Evolutionary conservation across 306 rosid genomes (phyloP).

Genomic region (Acacia crassicarpa): DNA sequence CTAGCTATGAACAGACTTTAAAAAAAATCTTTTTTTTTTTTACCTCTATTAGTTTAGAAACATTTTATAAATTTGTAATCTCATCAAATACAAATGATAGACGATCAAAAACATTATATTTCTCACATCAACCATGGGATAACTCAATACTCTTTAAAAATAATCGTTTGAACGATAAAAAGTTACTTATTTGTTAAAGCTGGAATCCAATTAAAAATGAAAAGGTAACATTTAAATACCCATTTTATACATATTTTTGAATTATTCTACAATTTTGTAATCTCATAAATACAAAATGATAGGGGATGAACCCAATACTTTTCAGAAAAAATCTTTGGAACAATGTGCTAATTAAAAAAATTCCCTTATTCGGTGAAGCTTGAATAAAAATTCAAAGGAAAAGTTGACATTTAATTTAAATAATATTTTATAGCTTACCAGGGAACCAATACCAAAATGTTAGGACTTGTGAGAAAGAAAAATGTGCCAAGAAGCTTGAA

Average conservation of each 20-base stretch:
- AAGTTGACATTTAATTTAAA: background rate
- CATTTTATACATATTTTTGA: background rate
- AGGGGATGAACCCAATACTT: background rate
- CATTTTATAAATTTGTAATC: no score
- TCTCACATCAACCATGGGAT: background rate
- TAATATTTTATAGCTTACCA: background rate
- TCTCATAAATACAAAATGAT: background rate
- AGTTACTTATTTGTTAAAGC: no score
- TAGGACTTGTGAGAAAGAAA: background rate
- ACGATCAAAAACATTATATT: no score
- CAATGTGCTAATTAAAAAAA: background rate
- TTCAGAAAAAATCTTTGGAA: background rate
- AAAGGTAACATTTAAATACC: background rate
- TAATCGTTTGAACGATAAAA: no score
- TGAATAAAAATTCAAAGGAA: background rate
- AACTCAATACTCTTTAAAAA: background rate
- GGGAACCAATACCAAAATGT: background rate
- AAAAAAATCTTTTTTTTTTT: no score
- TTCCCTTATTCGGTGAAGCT: background rate
- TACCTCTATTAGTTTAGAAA: no score
- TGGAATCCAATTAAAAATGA: background rate
- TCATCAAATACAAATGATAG: no score
- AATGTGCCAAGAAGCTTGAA: background rate
- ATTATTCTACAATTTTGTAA: no score
- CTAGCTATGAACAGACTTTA: no score